Conservation (phyloP, 2,329 filamentous ascomycete species). For the Zelopaecilomyces penicillatus region DNA sequence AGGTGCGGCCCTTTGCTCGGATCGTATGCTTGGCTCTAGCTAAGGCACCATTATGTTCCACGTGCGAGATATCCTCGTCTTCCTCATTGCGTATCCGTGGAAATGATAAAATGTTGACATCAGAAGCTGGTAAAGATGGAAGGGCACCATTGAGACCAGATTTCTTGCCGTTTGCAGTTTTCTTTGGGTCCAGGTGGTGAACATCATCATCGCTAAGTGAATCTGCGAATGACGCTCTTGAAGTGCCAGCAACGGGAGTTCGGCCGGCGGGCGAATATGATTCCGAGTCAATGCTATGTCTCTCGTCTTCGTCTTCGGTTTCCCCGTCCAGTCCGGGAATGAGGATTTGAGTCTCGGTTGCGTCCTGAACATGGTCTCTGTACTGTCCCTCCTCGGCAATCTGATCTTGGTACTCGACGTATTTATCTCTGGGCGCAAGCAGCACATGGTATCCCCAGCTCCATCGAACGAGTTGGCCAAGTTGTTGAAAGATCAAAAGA, state of each 20-base stretch:
- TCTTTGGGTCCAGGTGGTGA: slow-evolving; percentile 19
- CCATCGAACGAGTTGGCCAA: slow-evolving; percentile 92
- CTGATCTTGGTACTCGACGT: slow-evolving; percentile 53
- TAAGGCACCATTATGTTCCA: slow-evolving; percentile 25
- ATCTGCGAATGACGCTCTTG: slow-evolving; percentile 39
- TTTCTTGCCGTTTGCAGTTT: slow-evolving; percentile 17
- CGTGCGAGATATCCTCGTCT: slow-evolving; percentile 30
- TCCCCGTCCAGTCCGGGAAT: slow-evolving; percentile 30
- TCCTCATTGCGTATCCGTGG: slow-evolving; percentile 42
- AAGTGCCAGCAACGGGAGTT: slow-evolving; percentile 44
- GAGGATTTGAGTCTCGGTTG: slow-evolving; percentile 36
- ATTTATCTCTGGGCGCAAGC: slow-evolving; percentile 73
- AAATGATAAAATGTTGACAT: slow-evolving; percentile 54
- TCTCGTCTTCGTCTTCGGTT: slow-evolving; percentile 30
- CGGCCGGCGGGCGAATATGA: slow-evolving; percentile 47
- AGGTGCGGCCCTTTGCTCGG: slow-evolving; percentile 18
- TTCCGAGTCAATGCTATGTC: slow-evolving; percentile 33
- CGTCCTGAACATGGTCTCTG: slow-evolving; percentile 28
- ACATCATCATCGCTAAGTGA: slow-evolving; percentile 37
- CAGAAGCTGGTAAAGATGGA: slow-evolving; percentile 20
- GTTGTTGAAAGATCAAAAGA: slow-evolving; percentile 92
- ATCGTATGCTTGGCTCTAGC: slow-evolving; percentile 27
- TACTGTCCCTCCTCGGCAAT: slow-evolving; percentile 50
- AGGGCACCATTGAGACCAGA: slow-evolving; percentile 18
- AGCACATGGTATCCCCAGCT: slow-evolving; percentile 97